Base-by-base conservation (phyloP, 2,329 filamentous ascomycete species). In the Ramularia endophylla region DNA sequence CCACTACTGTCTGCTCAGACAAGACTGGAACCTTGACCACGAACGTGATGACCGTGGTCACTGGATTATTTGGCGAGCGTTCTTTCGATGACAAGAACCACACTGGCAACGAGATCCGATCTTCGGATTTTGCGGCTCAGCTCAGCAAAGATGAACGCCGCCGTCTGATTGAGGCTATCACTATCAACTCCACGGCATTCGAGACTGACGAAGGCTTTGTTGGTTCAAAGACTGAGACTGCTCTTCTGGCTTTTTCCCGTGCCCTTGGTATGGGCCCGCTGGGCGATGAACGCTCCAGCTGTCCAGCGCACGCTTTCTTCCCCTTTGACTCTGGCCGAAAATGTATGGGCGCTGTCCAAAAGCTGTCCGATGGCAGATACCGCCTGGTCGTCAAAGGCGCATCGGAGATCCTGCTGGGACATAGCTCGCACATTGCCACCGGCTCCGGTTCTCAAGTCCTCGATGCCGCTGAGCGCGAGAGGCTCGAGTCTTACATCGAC, bases 141-240 rank as follows among this genome's bases (percentile, higher is more conserved):
- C 65, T 81, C 25, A 69, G 69, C 18, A 55, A 65, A 3, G 70
- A 74, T 1, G 72, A 76, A 33, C 79, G 76, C 54, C 62, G 67
- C 1, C 57, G 81, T 9, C 62, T 83, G 40, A 68, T 75, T 29
- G 73, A 84, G 38, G 83, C 80, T 2, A 80, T 83, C 44, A 72
- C 75, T 8, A 66, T 83, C 51, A 85, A 84, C 58, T 83, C 81
- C 0, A 83, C 81, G 1, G 80, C 81, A 1, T 85, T 85, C 48
- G 79, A 85, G 56, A 73, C 74, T 6, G 77, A 81, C 20, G 71
- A 77, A 35, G 78, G 79, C 28, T 87, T 85, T 50, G 73, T 87
- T 50, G 84, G 84, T 19, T 87, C 83, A 4, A 87, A 87, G 64
- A 88, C 84, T 0, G 84, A 88, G 59, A 86, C 82, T 4, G 83